phyloP scores from a whole-genome alignment of 163 green algal species.

The Scenedesmus sp. region DNA sequence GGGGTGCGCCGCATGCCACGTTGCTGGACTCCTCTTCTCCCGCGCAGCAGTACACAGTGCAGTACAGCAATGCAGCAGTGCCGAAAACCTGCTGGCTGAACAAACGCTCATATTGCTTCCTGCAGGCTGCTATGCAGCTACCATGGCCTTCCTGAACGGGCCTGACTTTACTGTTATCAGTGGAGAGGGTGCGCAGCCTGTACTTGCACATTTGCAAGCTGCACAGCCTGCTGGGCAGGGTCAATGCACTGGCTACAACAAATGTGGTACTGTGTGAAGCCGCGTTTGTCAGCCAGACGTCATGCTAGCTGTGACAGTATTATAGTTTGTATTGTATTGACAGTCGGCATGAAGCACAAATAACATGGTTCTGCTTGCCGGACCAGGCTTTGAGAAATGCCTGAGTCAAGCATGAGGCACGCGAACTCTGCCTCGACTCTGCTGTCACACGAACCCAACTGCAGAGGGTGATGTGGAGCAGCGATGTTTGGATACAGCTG shows the following conservation, averaged over 20 bases:
- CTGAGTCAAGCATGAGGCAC: no score
- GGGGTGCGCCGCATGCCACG: neutral
- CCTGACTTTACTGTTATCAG: constrained; percentile 7
- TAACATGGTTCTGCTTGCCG: no score
- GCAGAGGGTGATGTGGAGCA: constrained; percentile 14
- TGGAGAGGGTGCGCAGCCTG: neutral
- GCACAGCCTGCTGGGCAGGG: neutral
- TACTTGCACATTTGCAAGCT: neutral
- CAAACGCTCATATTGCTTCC: neutral
- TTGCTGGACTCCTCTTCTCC: neutral
- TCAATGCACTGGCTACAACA: neutral
- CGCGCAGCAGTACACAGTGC: neutral
- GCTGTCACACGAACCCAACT: no score
- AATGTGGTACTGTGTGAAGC: no score
- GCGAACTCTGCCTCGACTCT: neutral
- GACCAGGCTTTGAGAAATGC: no score
- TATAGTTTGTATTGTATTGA: no score
- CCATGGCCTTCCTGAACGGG: constrained; percentile 29
- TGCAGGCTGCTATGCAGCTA: constrained; percentile 22
- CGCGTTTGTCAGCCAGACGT: no score
- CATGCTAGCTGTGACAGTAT: no score
- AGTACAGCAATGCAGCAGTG: neutral
- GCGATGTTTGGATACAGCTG: neutral
- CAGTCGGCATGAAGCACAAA: no score
- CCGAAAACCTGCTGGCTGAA: neutral